Conservation (phyloP, 2,329 filamentous ascomycete species). For the Keithomyces neogunnii region DNA sequence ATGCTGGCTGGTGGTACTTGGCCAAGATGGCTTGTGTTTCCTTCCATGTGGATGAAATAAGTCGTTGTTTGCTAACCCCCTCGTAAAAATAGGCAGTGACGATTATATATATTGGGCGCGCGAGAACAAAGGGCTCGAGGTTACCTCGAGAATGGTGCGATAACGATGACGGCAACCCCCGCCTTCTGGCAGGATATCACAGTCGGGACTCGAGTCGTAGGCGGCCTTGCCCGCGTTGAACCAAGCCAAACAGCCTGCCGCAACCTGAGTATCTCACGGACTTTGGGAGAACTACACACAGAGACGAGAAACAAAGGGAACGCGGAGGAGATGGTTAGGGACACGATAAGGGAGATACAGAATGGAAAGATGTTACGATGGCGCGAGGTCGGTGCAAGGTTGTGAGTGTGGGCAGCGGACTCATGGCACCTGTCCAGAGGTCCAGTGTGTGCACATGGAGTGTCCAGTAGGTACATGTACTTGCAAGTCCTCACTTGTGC, state of each 20-base stretch:
- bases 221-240: not conserved
- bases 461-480: too few species aligned
- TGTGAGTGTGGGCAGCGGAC: too few species aligned
- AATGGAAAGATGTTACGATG: not conserved
- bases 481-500: too few species aligned
- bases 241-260: too few species aligned
- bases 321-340: not conserved
- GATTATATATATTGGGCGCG: not conserved
- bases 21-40: constrained; percentile 15
- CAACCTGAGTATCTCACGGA: too few species aligned
- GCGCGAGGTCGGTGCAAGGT: not conserved
- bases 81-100: not conserved
- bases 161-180: constrained; percentile 2
- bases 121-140: not conserved
- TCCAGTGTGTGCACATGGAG: too few species aligned
- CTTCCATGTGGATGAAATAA: constrained; percentile 15
- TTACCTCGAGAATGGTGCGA: not conserved
- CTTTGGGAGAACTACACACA: too few species aligned
- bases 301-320: not conserved
- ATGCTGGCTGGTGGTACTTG: constrained; percentile 15
- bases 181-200: constrained; percentile 2
- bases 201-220: constrained; percentile 1
- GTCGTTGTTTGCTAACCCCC: not conserved
- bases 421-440: too few species aligned
- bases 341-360: not conserved